phyloP scores from a whole-genome alignment of 2,329 filamentous ascomycete species.

The Aspergillus tamarii region DNA sequence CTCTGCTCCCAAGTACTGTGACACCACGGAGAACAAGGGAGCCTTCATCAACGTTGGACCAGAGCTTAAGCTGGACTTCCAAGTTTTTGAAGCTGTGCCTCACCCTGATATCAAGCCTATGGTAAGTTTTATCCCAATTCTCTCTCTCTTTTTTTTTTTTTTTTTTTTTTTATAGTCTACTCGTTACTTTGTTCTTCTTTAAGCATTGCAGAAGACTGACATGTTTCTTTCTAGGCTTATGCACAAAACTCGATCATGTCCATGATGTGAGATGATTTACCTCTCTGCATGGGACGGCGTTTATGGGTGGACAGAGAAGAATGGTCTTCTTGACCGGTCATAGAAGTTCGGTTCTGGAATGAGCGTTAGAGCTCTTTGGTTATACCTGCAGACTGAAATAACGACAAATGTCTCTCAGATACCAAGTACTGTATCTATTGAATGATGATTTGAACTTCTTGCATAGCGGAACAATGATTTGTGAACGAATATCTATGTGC shows the following conservation, averaged over 20 bases:
- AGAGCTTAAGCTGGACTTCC: constrained; percentile 87
- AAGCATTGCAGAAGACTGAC: not conserved
- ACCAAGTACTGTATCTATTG: constrained; percentile 21
- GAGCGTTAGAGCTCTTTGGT: constrained; percentile 5
- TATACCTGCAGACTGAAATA: constrained; percentile 3
- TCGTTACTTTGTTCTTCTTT: not conserved
- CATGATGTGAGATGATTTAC: constrained; percentile 62
- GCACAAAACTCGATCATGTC: constrained; percentile 81
- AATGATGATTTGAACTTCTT: constrained; percentile 25
- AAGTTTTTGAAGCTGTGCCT: constrained; percentile 94
- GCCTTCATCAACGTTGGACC: constrained; percentile 96
- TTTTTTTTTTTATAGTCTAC: too few relatives aligned
- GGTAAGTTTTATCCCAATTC: constrained; percentile 46
- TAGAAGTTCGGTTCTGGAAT: constrained; percentile 9
- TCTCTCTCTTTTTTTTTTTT: not conserved
- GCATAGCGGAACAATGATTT: constrained; percentile 28
- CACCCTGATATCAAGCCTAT: constrained; percentile 96
- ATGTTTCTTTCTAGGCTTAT: constrained; percentile 64
- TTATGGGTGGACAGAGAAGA: constrained; percentile 25
- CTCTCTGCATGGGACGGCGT: constrained; percentile 30
- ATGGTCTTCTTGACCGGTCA: constrained; percentile 15
- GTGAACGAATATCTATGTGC: not conserved
- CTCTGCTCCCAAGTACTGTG: constrained; percentile 95
- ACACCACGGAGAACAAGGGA: constrained; percentile 96
- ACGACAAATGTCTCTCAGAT: constrained; percentile 7